Evolutionary conservation across 805 yeast species (phyloP).

Genomic region (Maudiozyma bulderi): DNA sequence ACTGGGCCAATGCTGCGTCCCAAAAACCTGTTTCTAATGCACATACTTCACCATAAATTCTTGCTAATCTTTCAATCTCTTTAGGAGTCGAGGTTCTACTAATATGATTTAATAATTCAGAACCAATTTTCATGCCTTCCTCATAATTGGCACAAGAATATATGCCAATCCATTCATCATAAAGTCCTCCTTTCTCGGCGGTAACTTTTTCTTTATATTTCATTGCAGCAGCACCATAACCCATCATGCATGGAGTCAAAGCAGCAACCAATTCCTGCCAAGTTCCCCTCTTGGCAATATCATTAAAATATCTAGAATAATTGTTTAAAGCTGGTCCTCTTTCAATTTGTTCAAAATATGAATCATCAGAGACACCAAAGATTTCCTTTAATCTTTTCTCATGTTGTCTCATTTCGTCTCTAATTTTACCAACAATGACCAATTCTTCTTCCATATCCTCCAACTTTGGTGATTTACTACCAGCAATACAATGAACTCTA

Average conservation of each 20-base stretch:
- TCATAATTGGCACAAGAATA: conserved; percentile 34
- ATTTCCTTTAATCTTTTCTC: conserved; percentile 37
- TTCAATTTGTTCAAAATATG: conserved; percentile 35
- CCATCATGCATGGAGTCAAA: conserved; percentile 65
- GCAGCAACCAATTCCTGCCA: conserved; percentile 61
- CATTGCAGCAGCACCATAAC: conserved; percentile 51
- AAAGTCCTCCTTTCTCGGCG: conserved; percentile 17
- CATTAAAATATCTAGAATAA: conserved; percentile 51
- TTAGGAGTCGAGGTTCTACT: conserved; percentile 32
- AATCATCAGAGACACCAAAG: conserved; percentile 31
- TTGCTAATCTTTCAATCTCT: conserved; percentile 41
- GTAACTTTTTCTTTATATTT: conserved; percentile 27
- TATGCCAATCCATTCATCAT: conserved; percentile 50
- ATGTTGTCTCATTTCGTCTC: conserved; percentile 49
- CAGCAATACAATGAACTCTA: conserved; percentile 53
- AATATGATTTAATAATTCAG: conserved; percentile 36
- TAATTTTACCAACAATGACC: conserved; percentile 41
- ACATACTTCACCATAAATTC: conserved; percentile 51
- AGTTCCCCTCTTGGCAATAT: conserved; percentile 43
- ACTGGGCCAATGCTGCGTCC: conserved; percentile 36
- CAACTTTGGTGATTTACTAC: conserved; percentile 48
- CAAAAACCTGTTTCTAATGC: conserved; percentile 58
- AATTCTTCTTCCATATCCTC: conserved; percentile 42
- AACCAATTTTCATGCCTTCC: conserved; percentile 51
- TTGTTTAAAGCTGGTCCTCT: conserved; percentile 49